Evolutionary conservation across 2,329 filamentous ascomycete species (phyloP).

Genomic region (Fusarium domesticum): DNA sequence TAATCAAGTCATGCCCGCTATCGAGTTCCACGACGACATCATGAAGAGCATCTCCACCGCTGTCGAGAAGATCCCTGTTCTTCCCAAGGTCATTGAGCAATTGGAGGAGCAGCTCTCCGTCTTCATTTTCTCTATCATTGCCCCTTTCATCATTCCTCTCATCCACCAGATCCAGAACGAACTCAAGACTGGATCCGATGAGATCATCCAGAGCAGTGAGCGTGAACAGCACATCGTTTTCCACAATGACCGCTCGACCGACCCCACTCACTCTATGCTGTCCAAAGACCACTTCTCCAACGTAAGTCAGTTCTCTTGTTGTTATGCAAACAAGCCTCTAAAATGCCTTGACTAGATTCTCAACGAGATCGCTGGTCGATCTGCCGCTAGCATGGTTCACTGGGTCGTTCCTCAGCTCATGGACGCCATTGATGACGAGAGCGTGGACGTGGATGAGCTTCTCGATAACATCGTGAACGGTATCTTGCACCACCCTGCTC

Average conservation of each 20-base stretch:
- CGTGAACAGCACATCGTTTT: constrained; percentile 87
- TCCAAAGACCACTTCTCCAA: constrained; percentile 96
- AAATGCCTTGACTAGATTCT: constrained; percentile 50
- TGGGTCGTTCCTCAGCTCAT: constrained; percentile 92
- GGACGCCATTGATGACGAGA: constrained; percentile 78
- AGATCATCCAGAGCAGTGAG: constrained; percentile 82
- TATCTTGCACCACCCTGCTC: constrained; percentile 84
- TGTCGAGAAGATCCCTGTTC: constrained; percentile 79
- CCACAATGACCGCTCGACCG: constrained; percentile 68
- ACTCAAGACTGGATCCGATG: constrained; percentile 77
- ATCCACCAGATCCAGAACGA: constrained; percentile 84
- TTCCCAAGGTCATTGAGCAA: constrained; percentile 82
- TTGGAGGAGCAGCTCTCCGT: constrained; percentile 82
- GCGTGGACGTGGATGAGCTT: constrained; percentile 64
- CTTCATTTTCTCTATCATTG: constrained; percentile 89
- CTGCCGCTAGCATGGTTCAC: constrained; percentile 72
- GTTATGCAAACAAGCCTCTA: neutral
- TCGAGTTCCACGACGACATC: constrained; percentile 87
- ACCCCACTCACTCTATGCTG: constrained; percentile 93
- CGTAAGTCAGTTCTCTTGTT: constrained; percentile 38
- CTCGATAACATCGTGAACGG: constrained; percentile 76
- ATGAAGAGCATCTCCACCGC: constrained; percentile 75
- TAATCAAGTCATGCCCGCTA: constrained; percentile 79
- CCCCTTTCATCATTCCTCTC: constrained; percentile 82
- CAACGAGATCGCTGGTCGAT: constrained; percentile 82